Evolutionary conservation across 2,329 filamentous ascomycete genomes (phyloP).

Genomic region (Claviceps spartinae): DNA sequence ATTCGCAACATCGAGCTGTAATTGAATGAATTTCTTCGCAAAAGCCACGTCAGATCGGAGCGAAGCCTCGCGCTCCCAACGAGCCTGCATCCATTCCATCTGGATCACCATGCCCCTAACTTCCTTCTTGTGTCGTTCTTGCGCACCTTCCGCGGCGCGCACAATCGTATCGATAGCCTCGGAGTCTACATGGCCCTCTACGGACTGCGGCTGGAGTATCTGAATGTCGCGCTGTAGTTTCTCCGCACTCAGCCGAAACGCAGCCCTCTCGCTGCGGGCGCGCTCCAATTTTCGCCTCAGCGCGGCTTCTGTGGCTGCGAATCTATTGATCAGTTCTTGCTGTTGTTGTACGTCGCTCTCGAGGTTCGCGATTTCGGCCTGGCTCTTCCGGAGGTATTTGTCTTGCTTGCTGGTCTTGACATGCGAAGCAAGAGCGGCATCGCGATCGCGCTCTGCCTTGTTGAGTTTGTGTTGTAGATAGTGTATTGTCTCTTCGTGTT

Average conservation of each 20-base stretch:
- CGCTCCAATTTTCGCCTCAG: conserved; percentile 56
- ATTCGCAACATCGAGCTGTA: conserved; percentile 71
- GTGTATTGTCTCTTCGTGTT: conserved; percentile 29
- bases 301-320: conserved; percentile 42
- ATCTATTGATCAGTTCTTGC: conserved; percentile 47
- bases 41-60: conserved; percentile 71
- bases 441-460: conserved; percentile 35
- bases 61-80: conserved; percentile 64
- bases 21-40: conserved; percentile 71
- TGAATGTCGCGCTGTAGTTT: conserved; percentile 40
- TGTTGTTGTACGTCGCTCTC: conserved; percentile 59
- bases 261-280: conserved; percentile 50
- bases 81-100: conserved; percentile 79
- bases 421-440: conserved; percentile 17
- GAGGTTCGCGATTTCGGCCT: conserved; percentile 53
- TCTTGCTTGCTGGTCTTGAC: conserved; percentile 38
- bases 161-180: conserved; percentile 45
- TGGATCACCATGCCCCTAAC: conserved; percentile 75
- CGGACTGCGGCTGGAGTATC: conserved; percentile 27
- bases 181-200: conserved; percentile 15
- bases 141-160: conserved; percentile 44
- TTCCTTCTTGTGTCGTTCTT: conserved; percentile 60
- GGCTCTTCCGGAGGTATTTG: conserved; percentile 46
- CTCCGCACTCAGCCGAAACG: conserved; percentile 39
- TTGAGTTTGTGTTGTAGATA: conserved; percentile 36